Base-by-base conservation (phyloP, 257 asterid genomes). In the Nicotiana knightiana region DNA sequence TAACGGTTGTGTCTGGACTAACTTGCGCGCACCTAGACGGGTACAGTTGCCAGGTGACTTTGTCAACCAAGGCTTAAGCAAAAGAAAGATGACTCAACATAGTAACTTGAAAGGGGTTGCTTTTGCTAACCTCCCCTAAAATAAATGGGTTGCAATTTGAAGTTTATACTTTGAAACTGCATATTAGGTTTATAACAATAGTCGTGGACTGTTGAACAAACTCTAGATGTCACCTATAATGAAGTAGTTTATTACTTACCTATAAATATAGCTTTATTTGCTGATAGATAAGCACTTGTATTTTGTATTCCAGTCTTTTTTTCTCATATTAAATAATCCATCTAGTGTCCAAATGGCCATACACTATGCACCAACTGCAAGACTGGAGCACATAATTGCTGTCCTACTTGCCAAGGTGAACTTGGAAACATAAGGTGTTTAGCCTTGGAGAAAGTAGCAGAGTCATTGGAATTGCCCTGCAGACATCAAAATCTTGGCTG, bases 301-400 rank as follows among this genome's bases (percentile, higher is more conserved):
- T 32, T 66, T 11, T 65, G 13, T 15, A 24, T 76, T 30, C 28
- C 17, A 17, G 1, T 76, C 30, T 67, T 35, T 39, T 3, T 10
- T 43, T 67, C 66, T 76, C 16, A 53, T 66, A 16, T 16, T 37
- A 7, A 33, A 17, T 3, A 9, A 65, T 51, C 15, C 7, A 9
- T 85, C 90, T 93, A 95, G 98, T 95, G 98, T 86, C 94, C 94
- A 80, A 93, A 95, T 86, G 97, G 98, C 66, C 98, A 95, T 85
- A 93, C 93, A 1, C 71, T 93, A 67, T 95, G 98, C 84, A 76
- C 89, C n/a, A 87, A 82, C 84, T 93, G 98, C 95, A 92, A 89
- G 81, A 71, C 4, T 59, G 88, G 90, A 82, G 87, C 77, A 28
- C 89, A 85, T 7, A 86, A 89, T 79, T 85, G 90, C 76, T 94